Base-by-base conservation (phyloP, 1,284 basidiomycete species). In the Testicularia cyperi region DNA sequence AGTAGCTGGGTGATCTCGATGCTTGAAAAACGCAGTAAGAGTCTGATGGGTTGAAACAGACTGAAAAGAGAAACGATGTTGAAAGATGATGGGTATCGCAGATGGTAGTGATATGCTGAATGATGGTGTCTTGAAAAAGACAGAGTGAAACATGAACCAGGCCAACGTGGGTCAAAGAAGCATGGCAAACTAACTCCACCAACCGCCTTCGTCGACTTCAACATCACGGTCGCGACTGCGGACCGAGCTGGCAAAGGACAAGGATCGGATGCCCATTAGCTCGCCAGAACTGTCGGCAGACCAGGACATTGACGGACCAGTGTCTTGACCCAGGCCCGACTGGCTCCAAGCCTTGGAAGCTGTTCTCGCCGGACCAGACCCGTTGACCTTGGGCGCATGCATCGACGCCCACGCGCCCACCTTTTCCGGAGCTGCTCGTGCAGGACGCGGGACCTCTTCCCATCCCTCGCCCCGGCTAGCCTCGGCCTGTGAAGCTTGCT, bases 101-200 rank as follows among this genome's bases (percentile, higher is more conserved):
- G n/a, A n/a, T n/a, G n/a, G n/a, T n/a, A n/a, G n/a, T n/a, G n/a
- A n/a, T n/a, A n/a, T n/a, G n/a, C n/a, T n/a, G n/a, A n/a, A n/a
- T n/a, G n/a, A n/a, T n/a, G n/a, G n/a, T n/a, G n/a, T n/a, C n/a
- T n/a, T n/a, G n/a, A n/a, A n/a, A n/a, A n/a, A n/a, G n/a, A n/a
- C n/a, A n/a, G n/a, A n/a, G n/a, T n/a, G n/a, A n/a, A n/a, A n/a
- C n/a, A n/a, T n/a, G n/a, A n/a, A n/a, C n/a, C n/a, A n/a, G n/a
- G n/a, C n/a, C n/a, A n/a, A n/a, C n/a, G n/a, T n/a, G n/a, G n/a
- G n/a, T n/a, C n/a, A n/a, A n/a, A n/a, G n/a, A n/a, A n/a, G n/a
- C n/a, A n/a, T n/a, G n/a, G n/a, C n/a, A n/a, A n/a, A n/a, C n/a
- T 38, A 62, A 16, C 45, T 51, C 61, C 61, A 64, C 61, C 61